These are phyloP conservation scores for Rhynchosporium secalis DNA, from an alignment of 2,329 filamentous ascomycete species.

Conservation along the genomic window DNA sequence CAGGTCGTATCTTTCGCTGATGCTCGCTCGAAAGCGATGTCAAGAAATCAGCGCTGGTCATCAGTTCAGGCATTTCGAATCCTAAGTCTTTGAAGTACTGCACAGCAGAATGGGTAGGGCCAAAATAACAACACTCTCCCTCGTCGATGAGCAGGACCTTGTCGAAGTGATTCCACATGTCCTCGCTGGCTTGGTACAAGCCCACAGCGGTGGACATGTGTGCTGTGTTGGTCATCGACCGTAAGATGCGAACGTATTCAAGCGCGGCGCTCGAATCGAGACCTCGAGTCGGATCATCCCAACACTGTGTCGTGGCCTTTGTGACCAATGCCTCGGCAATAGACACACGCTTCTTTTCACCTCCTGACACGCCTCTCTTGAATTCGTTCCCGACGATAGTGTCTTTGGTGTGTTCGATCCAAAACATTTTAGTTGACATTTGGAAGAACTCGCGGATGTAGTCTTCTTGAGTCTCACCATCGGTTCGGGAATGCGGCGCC, in stretches of 20 bases:
- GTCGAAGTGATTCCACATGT: slow-evolving; percentile 67
- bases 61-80: background rate
- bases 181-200: slow-evolving; percentile 68
- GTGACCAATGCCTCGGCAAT: slow-evolving; percentile 51
- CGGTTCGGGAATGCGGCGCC: background rate
- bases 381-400: slow-evolving; percentile 58
- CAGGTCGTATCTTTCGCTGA: slow-evolving; percentile 5
- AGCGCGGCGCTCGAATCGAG: slow-evolving; percentile 65
- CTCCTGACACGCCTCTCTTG: slow-evolving; percentile 59
- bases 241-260: slow-evolving; percentile 55
- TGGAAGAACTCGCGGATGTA: slow-evolving; percentile 22
- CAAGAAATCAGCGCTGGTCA: background rate
- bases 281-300: slow-evolving; percentile 66
- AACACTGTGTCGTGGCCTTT: slow-evolving; percentile 52
- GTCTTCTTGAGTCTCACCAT: slow-evolving; percentile 5
- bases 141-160: slow-evolving; percentile 67
- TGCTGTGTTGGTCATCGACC: slow-evolving; percentile 61
- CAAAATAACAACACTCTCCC: slow-evolving; percentile 65
- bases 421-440: slow-evolving; percentile 33
- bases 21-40: background rate
- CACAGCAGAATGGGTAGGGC: slow-evolving; percentile 42
- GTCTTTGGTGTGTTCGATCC: slow-evolving; percentile 54
- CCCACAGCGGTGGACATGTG: slow-evolving; percentile 61
- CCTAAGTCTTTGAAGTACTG: slow-evolving; percentile 1
- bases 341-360: slow-evolving; percentile 58